Evolutionary conservation across 2,329 filamentous ascomycete species (phyloP).

Genomic region (Neonectria sp.): DNA sequence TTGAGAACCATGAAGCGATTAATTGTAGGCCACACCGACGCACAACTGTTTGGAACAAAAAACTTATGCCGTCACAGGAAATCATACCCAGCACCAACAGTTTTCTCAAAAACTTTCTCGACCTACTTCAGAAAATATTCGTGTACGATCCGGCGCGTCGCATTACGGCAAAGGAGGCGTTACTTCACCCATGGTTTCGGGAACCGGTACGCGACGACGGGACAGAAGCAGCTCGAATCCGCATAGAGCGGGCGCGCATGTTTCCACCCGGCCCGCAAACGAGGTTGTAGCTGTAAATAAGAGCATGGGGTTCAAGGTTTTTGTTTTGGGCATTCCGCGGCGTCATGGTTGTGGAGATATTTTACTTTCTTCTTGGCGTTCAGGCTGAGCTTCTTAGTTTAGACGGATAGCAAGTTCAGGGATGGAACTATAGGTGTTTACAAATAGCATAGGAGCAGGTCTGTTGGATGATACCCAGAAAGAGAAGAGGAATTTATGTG

Average conservation of each 20-base stretch:
- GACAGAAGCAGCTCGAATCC: constrained; percentile 77
- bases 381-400: not conserved
- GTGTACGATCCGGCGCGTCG: constrained; percentile 76
- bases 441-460: constrained; percentile 2
- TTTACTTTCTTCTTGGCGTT: constrained; percentile 5
- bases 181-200: constrained; percentile 78
- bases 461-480: constrained; percentile 10
- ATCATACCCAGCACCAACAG: constrained; percentile 73
- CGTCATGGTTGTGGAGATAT: not conserved
- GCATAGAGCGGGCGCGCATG: constrained; percentile 64
- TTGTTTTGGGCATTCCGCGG: not conserved
- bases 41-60: not conserved
- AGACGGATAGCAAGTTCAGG: not conserved
- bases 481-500: not conserved
- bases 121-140: constrained; percentile 77
- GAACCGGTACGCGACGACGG: constrained; percentile 75
- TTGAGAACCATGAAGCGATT: constrained; percentile 80
- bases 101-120: constrained; percentile 74
- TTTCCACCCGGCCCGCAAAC: not conserved
- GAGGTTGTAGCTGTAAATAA: not conserved
- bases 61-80: constrained; percentile 61
- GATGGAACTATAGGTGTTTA: not conserved
- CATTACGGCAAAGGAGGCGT: constrained; percentile 76
- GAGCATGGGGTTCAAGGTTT: not conserved
- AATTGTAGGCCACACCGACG: constrained; percentile 61